phyloP scores from a whole-genome alignment of 2,329 filamentous ascomycete species.

The Talaromyces sp. region DNA sequence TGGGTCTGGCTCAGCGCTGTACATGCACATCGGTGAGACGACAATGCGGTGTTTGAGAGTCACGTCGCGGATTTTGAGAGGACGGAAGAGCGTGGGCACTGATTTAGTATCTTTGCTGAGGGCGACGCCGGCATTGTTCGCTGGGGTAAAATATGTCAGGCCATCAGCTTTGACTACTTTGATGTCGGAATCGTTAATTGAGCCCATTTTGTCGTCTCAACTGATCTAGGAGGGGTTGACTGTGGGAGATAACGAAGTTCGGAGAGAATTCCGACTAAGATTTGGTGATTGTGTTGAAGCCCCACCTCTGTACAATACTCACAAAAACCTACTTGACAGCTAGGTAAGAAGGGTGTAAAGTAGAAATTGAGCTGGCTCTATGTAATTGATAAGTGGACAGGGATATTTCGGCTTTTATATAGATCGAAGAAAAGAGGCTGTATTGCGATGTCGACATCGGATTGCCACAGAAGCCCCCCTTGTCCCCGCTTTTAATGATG shows the following conservation, averaged over 20 bases:
- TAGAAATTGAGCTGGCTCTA: too few relatives aligned
- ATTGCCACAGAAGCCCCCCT: not conserved
- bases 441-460: too few relatives aligned
- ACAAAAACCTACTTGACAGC: not conserved
- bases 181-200: not conserved
- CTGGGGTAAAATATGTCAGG: slow-evolving; percentile 30
- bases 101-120: slow-evolving; percentile 33
- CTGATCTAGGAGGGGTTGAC: not conserved
- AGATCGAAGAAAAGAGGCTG: too few relatives aligned
- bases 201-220: not conserved
- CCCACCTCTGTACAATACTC: not conserved
- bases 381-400: too few relatives aligned
- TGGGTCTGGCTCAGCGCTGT: slow-evolving; percentile 54
- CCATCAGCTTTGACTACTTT: not conserved
- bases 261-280: not conserved
- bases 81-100: slow-evolving; percentile 53
- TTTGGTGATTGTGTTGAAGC: not conserved
- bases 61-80: slow-evolving; percentile 53
- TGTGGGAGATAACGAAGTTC: not conserved
- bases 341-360: too few relatives aligned
- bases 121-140: slow-evolving; percentile 37
- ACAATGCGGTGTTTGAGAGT: slow-evolving; percentile 64
- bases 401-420: too few relatives aligned
- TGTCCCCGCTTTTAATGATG: not conserved
- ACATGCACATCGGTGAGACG: slow-evolving; percentile 63